Evolutionary conservation across 2,329 filamentous ascomycete species (phyloP), one percentile per base, ranked within the genome.

Genomic region (Periconia sp.): DNA sequence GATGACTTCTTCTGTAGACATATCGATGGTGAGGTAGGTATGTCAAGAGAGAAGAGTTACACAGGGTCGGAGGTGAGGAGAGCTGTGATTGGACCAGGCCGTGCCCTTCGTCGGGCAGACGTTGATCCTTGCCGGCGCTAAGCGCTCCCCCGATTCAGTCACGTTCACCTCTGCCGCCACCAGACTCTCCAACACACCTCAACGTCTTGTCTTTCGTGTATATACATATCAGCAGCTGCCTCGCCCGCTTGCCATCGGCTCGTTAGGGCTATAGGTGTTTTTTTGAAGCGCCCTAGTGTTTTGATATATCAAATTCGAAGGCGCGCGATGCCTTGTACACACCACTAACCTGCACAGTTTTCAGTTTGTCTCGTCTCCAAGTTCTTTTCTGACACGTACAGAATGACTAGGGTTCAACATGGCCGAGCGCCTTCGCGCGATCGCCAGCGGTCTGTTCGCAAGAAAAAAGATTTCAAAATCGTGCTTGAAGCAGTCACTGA

Each of bases 401-500:
- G 20, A 27, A 71, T 71, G 69, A 61, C 66, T 14, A 62, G 68
- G 59, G 57, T 68, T 44, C 56, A 67, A 37, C 62, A 62, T 58
- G 50, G 54, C 41, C 60, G 59, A 45, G 53, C 64, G 35, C 57
- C 59, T 41, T 49, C 57, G 37, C 53, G 63, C 57, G 62, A 67
- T 31, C 64, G 64, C 47, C 51, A 62, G 45, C 64, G 59, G 45
- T 58, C 66, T 40, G 58, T 45, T 37, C 52, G 59, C 40, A 60
- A 60, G 52, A 63, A 60, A 54, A 68, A 66, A 56, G 77, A 78
- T 1, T 81, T 86, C 70, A 86, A 85, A 65, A 80, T 85, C 47
- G 77, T 86, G 27, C 73, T 85, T 52, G 82, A 85, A 66, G 78
- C 76, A 15, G 74, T 86, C 44, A 80, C 82, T 2, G 81, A 82